phyloP scores from a whole-genome alignment of 1,284 basidiomycete genomes.

The Cryptococcus sp. region DNA sequence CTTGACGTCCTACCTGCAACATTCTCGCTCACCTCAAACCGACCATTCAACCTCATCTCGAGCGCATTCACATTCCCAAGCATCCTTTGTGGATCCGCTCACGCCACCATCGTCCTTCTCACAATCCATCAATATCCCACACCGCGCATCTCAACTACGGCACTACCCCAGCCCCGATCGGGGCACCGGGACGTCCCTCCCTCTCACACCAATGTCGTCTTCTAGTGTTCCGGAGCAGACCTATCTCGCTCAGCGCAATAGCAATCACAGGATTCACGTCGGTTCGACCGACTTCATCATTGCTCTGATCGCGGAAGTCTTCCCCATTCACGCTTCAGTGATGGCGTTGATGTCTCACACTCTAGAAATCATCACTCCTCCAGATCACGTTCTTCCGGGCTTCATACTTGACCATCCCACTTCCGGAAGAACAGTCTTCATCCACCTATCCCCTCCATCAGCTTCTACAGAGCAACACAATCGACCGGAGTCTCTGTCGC shows the following conservation, averaged over 20 bases:
- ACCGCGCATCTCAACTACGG: neutral
- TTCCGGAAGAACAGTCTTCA: conserved; percentile 40
- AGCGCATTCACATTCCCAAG: conserved; percentile 8
- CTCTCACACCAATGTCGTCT: conserved; percentile 25
- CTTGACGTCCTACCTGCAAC: conserved; percentile 46
- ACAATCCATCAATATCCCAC: conserved; percentile 18
- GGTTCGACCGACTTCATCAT: conserved; percentile 23
- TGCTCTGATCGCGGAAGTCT: conserved; percentile 43
- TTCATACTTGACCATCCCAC: conserved; percentile 40
- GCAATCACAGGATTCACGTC: neutral
- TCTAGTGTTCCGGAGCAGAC: conserved; percentile 3
- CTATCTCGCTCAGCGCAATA: neutral
- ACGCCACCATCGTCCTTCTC: conserved; percentile 31
- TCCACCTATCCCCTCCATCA: conserved; percentile 41
- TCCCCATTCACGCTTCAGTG: conserved; percentile 39
- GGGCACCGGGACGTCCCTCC: conserved; percentile 11
- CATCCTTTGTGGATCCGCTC: conserved; percentile 10
- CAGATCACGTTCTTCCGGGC: conserved; percentile 39
- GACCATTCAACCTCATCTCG: conserved; percentile 25
- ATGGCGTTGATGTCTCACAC: conserved; percentile 35
- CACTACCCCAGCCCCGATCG: conserved; percentile 3
- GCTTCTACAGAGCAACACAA: conserved; percentile 13
- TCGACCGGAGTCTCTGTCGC: conserved; percentile 35
- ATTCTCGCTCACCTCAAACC: conserved; percentile 14
- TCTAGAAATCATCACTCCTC: conserved; percentile 50